phyloP scores from a whole-genome alignment of 805 yeast species.

The Metschnikowia noctiluminum region DNA sequence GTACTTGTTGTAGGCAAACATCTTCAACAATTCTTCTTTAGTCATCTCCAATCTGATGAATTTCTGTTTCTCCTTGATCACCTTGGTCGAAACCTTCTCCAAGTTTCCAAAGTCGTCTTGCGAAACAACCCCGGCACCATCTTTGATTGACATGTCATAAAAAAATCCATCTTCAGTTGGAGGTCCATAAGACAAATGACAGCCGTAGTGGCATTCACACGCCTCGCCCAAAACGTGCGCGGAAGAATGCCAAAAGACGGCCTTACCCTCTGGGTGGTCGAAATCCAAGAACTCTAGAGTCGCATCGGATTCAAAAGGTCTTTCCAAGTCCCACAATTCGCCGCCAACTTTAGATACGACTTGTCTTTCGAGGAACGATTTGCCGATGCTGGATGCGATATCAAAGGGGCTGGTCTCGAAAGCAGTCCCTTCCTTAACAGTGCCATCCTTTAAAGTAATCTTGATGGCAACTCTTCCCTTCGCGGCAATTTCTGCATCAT shows the following conservation, averaged over 20 bases:
- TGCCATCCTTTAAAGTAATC: conserved; percentile 85
- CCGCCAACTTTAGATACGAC: conserved; percentile 92
- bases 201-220: conserved; percentile 93
- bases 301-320: conserved; percentile 79
- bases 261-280: conserved; percentile 89
- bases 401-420: conserved; percentile 90
- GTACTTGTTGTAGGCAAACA: conserved; percentile 95
- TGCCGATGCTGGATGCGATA: conserved; percentile 80
- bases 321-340: conserved; percentile 85
- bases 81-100: conserved; percentile 84
- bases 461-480: conserved; percentile 59
- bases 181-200: conserved; percentile 85
- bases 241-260: conserved; percentile 98
- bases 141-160: conserved; percentile 87
- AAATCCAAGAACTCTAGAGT: conserved; percentile 82
- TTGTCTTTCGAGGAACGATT: conserved; percentile 83
- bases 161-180: conserved; percentile 98
- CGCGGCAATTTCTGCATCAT: conserved; percentile 67
- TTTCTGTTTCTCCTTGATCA: conserved; percentile 91
- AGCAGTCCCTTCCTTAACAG: conserved; percentile 69
- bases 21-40: conserved; percentile 84
- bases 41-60: conserved; percentile 91
- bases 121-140: conserved; percentile 65
- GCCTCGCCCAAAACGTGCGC: conserved; percentile 99
- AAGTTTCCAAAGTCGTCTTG: conserved; percentile 80